Conservation (phyloP, 2,329 filamentous ascomycete genomes). For the Ophiosphaerella korrae region DNA sequence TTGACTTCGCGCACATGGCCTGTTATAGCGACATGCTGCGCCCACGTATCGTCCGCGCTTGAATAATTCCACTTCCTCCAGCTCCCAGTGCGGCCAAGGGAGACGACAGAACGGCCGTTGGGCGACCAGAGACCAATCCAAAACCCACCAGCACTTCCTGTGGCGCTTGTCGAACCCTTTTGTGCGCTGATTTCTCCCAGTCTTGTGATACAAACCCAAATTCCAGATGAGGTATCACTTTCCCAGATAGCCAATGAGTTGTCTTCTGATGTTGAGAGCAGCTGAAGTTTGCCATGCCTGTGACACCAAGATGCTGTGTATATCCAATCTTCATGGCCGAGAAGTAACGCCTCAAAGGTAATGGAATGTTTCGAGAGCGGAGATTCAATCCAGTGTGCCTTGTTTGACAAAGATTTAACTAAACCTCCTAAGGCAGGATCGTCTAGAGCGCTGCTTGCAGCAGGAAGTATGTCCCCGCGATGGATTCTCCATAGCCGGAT, state of each 20-base stretch:
- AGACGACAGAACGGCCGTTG: slow-evolving; percentile 73
- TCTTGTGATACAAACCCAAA: slow-evolving; percentile 86
- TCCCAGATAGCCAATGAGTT: slow-evolving; percentile 96
- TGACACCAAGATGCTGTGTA: slow-evolving; percentile 82
- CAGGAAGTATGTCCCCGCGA: slow-evolving; percentile 68
- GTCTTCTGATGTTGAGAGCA: slow-evolving; percentile 90
- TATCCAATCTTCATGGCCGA: slow-evolving; percentile 98
- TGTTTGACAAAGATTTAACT: slow-evolving; percentile 82
- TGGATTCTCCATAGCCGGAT: slow-evolving; percentile 90
- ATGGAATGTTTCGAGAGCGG: slow-evolving; percentile 70
- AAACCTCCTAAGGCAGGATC: slow-evolving; percentile 65
- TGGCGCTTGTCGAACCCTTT: slow-evolving; percentile 95
- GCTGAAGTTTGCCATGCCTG: slow-evolving; percentile 63
- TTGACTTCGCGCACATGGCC: slow-evolving; percentile 85
- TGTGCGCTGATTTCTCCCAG: slow-evolving; percentile 93
- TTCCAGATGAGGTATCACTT: slow-evolving; percentile 78
- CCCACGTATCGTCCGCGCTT: slow-evolving; percentile 68
- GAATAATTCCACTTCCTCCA: slow-evolving; percentile 86
- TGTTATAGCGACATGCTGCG: slow-evolving; percentile 74
- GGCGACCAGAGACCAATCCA: slow-evolving; percentile 96
- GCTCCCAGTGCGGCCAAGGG: slow-evolving; percentile 87
- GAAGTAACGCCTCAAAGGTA: slow-evolving; percentile 89
- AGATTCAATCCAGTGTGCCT: slow-evolving; percentile 76
- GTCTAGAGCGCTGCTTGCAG: slow-evolving; percentile 58
- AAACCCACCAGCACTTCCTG: slow-evolving; percentile 92